Conservation (phyloP, 2,329 filamentous ascomycete genomes). For the Colletotrichum aenigma region DNA sequence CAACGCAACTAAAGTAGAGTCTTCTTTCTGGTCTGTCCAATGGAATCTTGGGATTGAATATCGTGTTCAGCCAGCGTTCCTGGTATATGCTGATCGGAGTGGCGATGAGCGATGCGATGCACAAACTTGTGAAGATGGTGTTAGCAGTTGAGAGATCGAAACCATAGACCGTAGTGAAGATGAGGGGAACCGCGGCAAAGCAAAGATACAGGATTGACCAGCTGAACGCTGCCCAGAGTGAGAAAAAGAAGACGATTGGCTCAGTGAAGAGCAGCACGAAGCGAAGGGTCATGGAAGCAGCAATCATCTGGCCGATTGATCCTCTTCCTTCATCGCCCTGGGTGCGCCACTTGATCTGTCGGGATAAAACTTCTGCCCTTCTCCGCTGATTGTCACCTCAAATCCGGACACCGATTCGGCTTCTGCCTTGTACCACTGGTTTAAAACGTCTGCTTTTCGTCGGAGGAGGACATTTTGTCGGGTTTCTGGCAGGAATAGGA, state of each 20-base stretch:
- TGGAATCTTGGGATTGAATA: constrained; percentile 37
- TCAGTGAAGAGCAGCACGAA: constrained; percentile 72
- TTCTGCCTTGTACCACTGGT: constrained; percentile 77
- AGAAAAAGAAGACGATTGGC: constrained; percentile 63
- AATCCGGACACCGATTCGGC: constrained; percentile 48
- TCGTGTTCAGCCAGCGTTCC: constrained; percentile 45
- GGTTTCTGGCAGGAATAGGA: constrained; percentile 79
- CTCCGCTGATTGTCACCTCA: neutral
- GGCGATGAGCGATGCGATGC: constrained; percentile 49
- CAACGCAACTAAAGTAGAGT: constrained; percentile 70
- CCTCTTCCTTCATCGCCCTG: constrained; percentile 76
- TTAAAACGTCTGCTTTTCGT: constrained; percentile 73
- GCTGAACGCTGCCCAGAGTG: constrained; percentile 52
- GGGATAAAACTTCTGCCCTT: constrained; percentile 18
- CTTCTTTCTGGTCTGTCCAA: constrained; percentile 72
- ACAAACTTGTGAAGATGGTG: neutral
- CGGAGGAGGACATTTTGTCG: constrained; percentile 79
- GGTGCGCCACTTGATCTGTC: constrained; percentile 78
- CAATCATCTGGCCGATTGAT: constrained; percentile 71
- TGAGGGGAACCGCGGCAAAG: constrained; percentile 54
- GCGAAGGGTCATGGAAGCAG: constrained; percentile 75
- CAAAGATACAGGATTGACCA: constrained; percentile 58
- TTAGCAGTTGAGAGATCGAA: constrained; percentile 49
- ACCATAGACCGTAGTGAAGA: constrained; percentile 47
- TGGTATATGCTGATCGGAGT: constrained; percentile 74